Conservation (phyloP, 2,329 filamentous ascomycete genomes). For the Lasiodiplodia hormozganensis region DNA sequence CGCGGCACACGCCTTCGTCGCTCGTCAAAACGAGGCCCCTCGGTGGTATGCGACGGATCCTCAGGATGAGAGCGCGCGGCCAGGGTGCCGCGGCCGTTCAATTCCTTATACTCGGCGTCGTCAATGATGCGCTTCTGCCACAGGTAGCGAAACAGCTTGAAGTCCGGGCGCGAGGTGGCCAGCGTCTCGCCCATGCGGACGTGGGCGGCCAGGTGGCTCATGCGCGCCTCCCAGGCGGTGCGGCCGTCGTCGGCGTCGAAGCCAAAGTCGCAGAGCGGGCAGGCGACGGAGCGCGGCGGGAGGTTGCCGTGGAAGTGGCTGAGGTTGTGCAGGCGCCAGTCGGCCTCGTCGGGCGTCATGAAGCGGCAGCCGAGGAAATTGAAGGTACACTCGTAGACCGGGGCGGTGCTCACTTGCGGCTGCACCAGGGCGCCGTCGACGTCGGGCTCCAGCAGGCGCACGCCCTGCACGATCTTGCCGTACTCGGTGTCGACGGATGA, state of each 20-base stretch:
- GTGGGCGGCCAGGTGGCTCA: slow-evolving; percentile 42
- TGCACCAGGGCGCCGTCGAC: slow-evolving; percentile 39
- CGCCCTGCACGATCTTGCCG: slow-evolving; percentile 34
- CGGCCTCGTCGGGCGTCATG: slow-evolving; percentile 32
- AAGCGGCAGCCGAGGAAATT: slow-evolving; percentile 43
- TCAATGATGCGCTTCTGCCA: slow-evolving; percentile 43
- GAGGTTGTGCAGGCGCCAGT: slow-evolving; percentile 43
- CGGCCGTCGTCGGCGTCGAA: slow-evolving; percentile 31
- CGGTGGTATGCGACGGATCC: not conserved
- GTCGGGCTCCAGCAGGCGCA: slow-evolving; percentile 37
- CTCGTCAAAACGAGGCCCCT: not conserved
- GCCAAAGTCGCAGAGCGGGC: slow-evolving; percentile 43
- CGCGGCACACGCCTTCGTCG: not conserved
- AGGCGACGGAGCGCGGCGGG: slow-evolving; percentile 40
- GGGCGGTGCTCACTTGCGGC: slow-evolving; percentile 28
- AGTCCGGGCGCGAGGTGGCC: slow-evolving; percentile 39
- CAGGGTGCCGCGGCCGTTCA: slow-evolving; percentile 40
- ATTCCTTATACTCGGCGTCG: slow-evolving; percentile 42
- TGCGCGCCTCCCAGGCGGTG: slow-evolving; percentile 37
- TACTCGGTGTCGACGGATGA: slow-evolving; percentile 38
- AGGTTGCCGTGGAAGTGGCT: slow-evolving; percentile 43
- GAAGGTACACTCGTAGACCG: slow-evolving; percentile 43
- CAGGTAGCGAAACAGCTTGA: slow-evolving; percentile 39
- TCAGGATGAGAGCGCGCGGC: not conserved
- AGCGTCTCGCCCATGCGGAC: slow-evolving; percentile 37